These are phyloP conservation scores for Pseudocercospora pini-densiflorae DNA, from an alignment of 2,329 filamentous ascomycete species.

Conservation along the genomic window DNA sequence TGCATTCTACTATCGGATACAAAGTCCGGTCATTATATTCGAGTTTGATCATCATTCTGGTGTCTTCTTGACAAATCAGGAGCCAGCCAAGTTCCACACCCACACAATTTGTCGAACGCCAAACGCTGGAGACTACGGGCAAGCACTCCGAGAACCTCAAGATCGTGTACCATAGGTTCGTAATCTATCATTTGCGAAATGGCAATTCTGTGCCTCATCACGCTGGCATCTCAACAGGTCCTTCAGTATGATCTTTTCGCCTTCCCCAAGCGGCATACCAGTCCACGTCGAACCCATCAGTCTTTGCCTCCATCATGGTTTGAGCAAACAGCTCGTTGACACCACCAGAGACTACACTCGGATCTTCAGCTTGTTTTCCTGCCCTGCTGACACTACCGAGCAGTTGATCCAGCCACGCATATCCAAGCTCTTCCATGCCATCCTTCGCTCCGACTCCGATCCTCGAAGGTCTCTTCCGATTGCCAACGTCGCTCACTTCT, in stretches of 20 bases:
- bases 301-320: slow-evolving; percentile 13
- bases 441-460: slow-evolving; percentile 14
- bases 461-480: slow-evolving; percentile 11
- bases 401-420: slow-evolving; percentile 17
- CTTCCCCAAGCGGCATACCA: slow-evolving; percentile 20
- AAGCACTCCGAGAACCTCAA: slow-evolving; percentile 42
- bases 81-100: slow-evolving; percentile 78
- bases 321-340: slow-evolving; percentile 13
- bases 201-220: not conserved
- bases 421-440: slow-evolving; percentile 12
- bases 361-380: not conserved
- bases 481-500: slow-evolving; percentile 5
- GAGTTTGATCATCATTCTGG: slow-evolving; percentile 75
- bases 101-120: slow-evolving; percentile 75
- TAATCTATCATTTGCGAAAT: not conserved
- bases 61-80: slow-evolving; percentile 73
- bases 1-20: slow-evolving; percentile 77
- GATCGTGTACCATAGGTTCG: slow-evolving; percentile 17
- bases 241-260: slow-evolving; percentile 2
- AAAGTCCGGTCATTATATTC: slow-evolving; percentile 73
- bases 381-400: not conserved
- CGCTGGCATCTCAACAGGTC: slow-evolving; percentile 8
- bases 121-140: slow-evolving; percentile 77
- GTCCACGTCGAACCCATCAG: slow-evolving; percentile 12
- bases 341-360: not conserved